Evolutionary conservation across 2,329 filamentous ascomycete species (phyloP), one percentile per base, ranked within the genome.

Genomic region (Gyromitra esculenta): DNA sequence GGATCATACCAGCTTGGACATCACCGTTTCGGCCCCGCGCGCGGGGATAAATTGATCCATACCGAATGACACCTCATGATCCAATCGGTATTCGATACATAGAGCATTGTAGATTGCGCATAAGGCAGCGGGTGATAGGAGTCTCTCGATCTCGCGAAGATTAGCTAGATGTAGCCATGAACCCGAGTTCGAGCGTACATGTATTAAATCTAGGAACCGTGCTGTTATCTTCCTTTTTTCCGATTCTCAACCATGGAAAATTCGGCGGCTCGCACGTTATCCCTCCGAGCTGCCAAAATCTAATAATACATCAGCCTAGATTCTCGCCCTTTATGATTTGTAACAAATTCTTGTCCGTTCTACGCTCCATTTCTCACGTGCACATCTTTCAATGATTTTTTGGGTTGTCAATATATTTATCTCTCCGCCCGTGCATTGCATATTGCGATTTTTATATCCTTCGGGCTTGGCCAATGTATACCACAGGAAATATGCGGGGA

Each of bases 1-100:
- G 13, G n/a, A 41, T 66, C 48, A 31, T 35, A 21, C 15, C 31
- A 39, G 13, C 56, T 52, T 59, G 21, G 43, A 8, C 1, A 54
- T 37, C 13, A 31, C 54, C n/a, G 13, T 25, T 35, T 62, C 35
- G 43, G 62, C 21, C 62, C 54, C 5, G 8, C 21, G 8, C 57
- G 66, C 56, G 66, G 66, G 50, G 54, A 31, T 66, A 60, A 21
- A 41, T 25, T 6, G 5, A 31, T 5, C 21, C n/a, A 21, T 41
- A n/a, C 56, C 64, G 72, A 74, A 74, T 74, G 72, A 69, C 66
- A 74, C n/a, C 9, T 56, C 64, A 74, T 74, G 64, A 74, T 69
- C 45, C 72, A 63, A 39, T 18, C n/a, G 13, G 5, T 60, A 31
- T 37, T 41, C n/a, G 13, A 37, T 37, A 65, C n/a, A 21, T 63